Percentiles rank a stretch among this genome's conserved stretches.
Conservation (phyloP, 2,329 filamentous ascomycete genomes). For the Paraphoma sp. region DNA sequence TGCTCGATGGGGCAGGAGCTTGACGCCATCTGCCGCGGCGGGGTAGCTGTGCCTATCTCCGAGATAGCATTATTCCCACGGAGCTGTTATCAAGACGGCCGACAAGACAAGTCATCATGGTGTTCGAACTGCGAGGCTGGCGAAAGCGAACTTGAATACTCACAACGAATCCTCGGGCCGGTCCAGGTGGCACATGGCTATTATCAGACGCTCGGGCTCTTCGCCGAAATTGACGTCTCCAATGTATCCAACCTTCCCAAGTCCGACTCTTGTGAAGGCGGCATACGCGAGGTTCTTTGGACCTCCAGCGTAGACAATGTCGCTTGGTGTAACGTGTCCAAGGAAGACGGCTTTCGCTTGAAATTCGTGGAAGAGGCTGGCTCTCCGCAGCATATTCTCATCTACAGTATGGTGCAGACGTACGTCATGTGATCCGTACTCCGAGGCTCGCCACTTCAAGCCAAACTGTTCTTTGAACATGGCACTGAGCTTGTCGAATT, state of each 20-base stretch:
- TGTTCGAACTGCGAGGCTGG: not conserved
- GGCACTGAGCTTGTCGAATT: slow-evolving; percentile 11
- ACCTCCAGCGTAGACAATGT: slow-evolving; percentile 17
- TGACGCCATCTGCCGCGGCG: slow-evolving; percentile 11
- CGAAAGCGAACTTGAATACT: not conserved
- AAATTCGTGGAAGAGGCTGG: slow-evolving; percentile 17
- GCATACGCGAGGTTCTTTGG: slow-evolving; percentile 15
- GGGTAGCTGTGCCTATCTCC: slow-evolving; percentile 21
- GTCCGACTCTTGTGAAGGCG: slow-evolving; percentile 26
- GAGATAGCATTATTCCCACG: slow-evolving; percentile 11
- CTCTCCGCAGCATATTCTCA: slow-evolving; percentile 18
- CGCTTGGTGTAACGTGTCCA: slow-evolving; percentile 15
- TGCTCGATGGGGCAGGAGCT: slow-evolving; percentile 19
- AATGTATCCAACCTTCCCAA: slow-evolving; percentile 34
- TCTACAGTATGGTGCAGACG: slow-evolving; percentile 10
- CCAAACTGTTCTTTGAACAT: slow-evolving; percentile 27
- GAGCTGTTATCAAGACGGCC: not conserved
- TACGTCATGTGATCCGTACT: slow-evolving; percentile 10
- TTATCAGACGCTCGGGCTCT: slow-evolving; percentile 26
- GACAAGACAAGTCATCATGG: not conserved
- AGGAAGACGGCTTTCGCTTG: slow-evolving; percentile 23
- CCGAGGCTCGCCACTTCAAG: slow-evolving; percentile 21
- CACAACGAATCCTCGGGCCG: slow-evolving; percentile 19
- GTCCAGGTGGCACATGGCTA: slow-evolving; percentile 38
- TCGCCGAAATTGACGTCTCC: slow-evolving; percentile 32